Evolutionary conservation across 495 filamentous ascomycete species (phyloP), one percentile per base, ranked within the genome.

Genomic region (Aspergillus haitiensis): DNA sequence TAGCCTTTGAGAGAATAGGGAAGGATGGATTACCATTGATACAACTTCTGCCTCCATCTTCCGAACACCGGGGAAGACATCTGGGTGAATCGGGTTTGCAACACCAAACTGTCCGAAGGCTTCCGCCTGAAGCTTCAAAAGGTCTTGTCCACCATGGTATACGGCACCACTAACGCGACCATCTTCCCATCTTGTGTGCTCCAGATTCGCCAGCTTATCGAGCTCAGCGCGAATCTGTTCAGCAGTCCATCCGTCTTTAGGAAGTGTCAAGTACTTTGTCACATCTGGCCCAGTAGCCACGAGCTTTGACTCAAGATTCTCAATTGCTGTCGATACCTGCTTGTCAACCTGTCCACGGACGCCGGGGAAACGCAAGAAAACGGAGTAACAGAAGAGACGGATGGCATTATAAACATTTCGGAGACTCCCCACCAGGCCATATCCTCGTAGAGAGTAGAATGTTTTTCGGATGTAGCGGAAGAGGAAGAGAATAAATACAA

Each of bases 1-100:
- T 34, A 6, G 37, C 42, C 0, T 34, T 5, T 34, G 15, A 18
- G 44, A 15, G 15, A 7, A 16, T n/a, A 32, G 5, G 16, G 36
- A 11, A 64, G 21, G 21, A n/a, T 27, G 21, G 21, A 69, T 62
- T 74, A 86, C 91, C 94, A 99, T 99, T 56, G 92, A 87, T 42
- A 99, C 94, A 68, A 98, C 81, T 78, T 99, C 94, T 33, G 94
- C 93, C 76, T 99, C 94, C 94, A 99, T 99, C 80, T 99, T 99
- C 65, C 94, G 80, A 33, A 99, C 92, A 37, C 93, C 94, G 44
- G 94, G 94, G 76, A 99, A 99, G 39, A 98, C 92, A 77, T 99
- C 94, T 35, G 94, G 94, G 75, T 99, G 94, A 64, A 99, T 89
- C n/a, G 94, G 94, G 73, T 99, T 99, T n/a, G 90, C 80, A 13